Conservation (phyloP, 345 rosid genomes). For the Microcos paniculata region DNA sequence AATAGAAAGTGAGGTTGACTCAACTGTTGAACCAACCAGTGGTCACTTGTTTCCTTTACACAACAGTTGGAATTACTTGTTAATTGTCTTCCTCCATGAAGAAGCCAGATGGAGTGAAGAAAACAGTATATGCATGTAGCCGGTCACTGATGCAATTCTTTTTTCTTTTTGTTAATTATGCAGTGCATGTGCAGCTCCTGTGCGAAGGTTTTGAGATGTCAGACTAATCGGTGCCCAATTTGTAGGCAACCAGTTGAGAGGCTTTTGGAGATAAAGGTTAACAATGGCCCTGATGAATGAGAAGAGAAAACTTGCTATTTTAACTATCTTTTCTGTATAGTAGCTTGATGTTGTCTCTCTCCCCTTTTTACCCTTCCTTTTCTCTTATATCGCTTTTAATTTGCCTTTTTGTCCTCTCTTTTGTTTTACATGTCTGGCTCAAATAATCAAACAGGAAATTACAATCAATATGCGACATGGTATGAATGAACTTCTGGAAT, state of each 20-base stretch:
- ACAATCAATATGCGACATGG: neutral
- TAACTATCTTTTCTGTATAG: slow-evolving; percentile 26
- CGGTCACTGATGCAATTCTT: neutral
- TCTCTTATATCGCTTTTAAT: neutral
- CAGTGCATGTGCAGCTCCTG: slow-evolving; percentile 99
- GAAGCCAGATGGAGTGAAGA: neutral
- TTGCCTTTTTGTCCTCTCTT: neutral
- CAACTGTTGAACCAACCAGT: neutral
- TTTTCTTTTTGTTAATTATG: slow-evolving; percentile 18
- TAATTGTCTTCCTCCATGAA: too few relatives aligned
- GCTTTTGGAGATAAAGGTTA: slow-evolving; percentile 88
- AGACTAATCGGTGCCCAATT: slow-evolving; percentile 85
- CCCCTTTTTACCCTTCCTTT: neutral
- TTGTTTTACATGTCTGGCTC: slow-evolving; percentile 1
- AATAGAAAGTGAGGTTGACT: neutral
- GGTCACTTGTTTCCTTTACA: neutral
- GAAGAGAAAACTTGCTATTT: slow-evolving; percentile 3
- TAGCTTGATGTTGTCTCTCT: slow-evolving; percentile 12
- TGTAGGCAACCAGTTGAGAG: slow-evolving; percentile 96
- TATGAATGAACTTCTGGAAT: slow-evolving; percentile 12
- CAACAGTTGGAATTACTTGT: neutral
- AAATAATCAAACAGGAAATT: slow-evolving; percentile 27
- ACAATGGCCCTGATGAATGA: slow-evolving; percentile 47
- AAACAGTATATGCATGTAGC: neutral
- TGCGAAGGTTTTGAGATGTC: slow-evolving; percentile 89